Percentiles rank a stretch among this genome's conserved stretches.
These are phyloP conservation scores for Aphanomyces cochlioides DNA, from an alignment of 352 stramenopile genomes.

Conservation along the genomic window DNA sequence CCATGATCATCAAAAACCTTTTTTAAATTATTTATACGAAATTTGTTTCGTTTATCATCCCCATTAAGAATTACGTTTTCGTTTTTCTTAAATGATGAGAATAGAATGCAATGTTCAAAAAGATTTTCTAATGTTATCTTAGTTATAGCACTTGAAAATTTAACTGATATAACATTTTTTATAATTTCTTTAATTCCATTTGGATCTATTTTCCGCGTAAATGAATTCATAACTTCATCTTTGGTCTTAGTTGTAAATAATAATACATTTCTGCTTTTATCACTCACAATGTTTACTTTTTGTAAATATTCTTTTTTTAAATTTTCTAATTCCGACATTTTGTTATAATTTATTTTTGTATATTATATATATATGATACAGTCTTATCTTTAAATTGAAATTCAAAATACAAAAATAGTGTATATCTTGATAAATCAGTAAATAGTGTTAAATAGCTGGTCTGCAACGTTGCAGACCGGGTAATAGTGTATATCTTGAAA, in stretches of 20 bases:
- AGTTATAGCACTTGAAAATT: background rate
- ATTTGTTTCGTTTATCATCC: conserved; percentile 4
- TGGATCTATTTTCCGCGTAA: background rate
- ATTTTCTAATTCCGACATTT: background rate
- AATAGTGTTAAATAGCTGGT: background rate
- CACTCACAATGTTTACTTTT: background rate
- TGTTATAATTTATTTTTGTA: background rate
- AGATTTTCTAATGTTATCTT: background rate
- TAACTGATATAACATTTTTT: background rate
- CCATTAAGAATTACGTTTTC: background rate
- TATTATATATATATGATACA: conserved; percentile 15
- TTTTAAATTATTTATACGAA: conserved; percentile 6
- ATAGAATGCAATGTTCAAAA: conserved; percentile 7
- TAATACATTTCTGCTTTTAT: background rate
- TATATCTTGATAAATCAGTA: conserved; percentile 3
- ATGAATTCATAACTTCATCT: background rate
- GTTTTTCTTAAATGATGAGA: conserved; percentile 13
- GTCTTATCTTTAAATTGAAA: conserved; percentile 4
- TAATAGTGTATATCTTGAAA: background rate
- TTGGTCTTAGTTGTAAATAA: background rate
- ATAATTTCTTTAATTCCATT: background rate
- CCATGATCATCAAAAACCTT: background rate
- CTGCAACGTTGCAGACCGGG: too few species aligned
- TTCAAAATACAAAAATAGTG: conserved; percentile 21
- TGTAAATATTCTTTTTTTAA: conserved; percentile 3